Evolutionary conservation across 352 stramenopile genomes (phyloP).

Genomic region (Phytophthora rubi): DNA sequence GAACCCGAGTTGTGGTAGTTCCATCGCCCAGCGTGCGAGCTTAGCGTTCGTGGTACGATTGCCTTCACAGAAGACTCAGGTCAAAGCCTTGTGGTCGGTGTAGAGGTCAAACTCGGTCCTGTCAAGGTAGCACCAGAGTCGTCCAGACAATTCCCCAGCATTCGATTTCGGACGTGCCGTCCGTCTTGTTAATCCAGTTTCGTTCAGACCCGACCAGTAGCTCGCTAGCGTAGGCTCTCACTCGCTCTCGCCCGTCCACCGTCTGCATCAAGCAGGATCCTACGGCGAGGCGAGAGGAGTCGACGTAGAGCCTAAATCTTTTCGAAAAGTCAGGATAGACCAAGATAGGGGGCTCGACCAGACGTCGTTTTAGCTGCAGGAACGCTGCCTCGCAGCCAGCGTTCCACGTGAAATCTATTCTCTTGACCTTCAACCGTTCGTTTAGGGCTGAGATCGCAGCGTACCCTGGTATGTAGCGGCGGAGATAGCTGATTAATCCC

Average conservation of each 20-base stretch:
- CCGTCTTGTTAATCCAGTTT: neutral
- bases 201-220: neutral
- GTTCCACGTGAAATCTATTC: neutral
- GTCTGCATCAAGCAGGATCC: too few species aligned
- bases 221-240: neutral
- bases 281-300: too few species aligned
- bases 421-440: constrained; percentile 7
- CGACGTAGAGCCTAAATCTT: too few species aligned
- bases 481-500: constrained; percentile 1
- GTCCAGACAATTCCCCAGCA: neutral
- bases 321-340: constrained; percentile 1
- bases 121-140: too few species aligned
- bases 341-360: neutral
- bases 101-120: too few species aligned
- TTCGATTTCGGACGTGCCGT: neutral
- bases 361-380: constrained; percentile 7
- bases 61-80: too few species aligned
- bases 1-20: neutral
- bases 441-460: neutral
- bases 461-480: constrained; percentile 1
- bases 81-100: too few species aligned
- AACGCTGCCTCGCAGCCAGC: constrained; percentile 6
- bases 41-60: neutral
- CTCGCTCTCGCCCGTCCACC: too few species aligned
- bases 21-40: constrained; percentile 7